Conservation (phyloP, 129 eudicot species). For the Dittrichia graveolens region DNA sequence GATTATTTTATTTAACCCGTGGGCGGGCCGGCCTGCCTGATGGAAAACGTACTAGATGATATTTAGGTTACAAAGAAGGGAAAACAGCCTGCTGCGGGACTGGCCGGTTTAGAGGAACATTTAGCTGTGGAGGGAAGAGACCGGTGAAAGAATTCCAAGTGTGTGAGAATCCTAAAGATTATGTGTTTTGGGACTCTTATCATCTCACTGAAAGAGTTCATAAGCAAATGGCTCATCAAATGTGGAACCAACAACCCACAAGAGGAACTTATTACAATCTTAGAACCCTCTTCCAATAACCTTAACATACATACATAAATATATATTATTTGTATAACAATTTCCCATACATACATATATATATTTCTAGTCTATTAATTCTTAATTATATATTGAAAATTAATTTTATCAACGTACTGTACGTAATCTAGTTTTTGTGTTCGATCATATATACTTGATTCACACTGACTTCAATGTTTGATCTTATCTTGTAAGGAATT, state of each 20-base stretch:
- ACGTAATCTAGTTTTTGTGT: no score
- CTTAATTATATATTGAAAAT: no score
- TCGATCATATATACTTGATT: no score
- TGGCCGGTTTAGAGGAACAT: constrained; percentile 60
- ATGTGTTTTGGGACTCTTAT: constrained; percentile 61
- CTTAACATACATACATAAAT: background rate
- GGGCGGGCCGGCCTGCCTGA: no score
- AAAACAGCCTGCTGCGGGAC: constrained; percentile 76
- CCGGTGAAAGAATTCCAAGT: constrained; percentile 49
- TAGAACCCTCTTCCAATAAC: constrained; percentile 36
- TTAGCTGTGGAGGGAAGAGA: constrained; percentile 77
- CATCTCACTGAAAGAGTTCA: constrained; percentile 50
- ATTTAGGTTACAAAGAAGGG: constrained; percentile 63
- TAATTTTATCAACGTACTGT: no score
- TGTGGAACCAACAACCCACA: constrained; percentile 44
- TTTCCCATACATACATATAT: no score
- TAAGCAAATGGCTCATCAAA: constrained; percentile 47
- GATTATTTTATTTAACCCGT: no score
- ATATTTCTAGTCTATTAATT: no score
- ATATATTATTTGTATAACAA: background rate
- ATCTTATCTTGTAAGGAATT: no score
- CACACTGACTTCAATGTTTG: no score
- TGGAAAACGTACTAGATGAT: background rate
- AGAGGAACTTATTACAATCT: constrained; percentile 37
- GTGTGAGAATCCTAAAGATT: constrained; percentile 55